These are phyloP conservation scores for Alternaria arborescens DNA, from an alignment of 2,329 filamentous ascomycete genomes.

Conservation along the genomic window DNA sequence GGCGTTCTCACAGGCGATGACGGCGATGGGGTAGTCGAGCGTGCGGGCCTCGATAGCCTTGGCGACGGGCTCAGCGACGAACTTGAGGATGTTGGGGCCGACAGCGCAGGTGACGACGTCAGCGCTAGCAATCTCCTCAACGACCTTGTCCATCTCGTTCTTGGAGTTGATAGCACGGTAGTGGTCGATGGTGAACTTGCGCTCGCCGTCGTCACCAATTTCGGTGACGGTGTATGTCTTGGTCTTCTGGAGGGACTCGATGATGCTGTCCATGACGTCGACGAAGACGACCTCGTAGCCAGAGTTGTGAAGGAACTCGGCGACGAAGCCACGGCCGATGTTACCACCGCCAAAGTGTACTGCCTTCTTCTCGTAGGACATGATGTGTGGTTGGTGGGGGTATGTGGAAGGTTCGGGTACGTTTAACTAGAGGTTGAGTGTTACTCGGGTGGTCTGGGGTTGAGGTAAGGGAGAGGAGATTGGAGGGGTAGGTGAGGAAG, in stretches of 20 bases:
- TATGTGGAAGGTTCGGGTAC: neutral
- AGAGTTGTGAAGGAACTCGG: constrained; percentile 84
- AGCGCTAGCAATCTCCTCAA: constrained; percentile 85
- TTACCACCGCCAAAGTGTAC: constrained; percentile 64
- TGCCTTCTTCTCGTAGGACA: constrained; percentile 57
- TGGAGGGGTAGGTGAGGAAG: constrained; percentile 8
- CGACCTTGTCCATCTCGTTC: constrained; percentile 78
- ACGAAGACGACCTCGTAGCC: constrained; percentile 97
- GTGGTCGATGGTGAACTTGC: constrained; percentile 85
- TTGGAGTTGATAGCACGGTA: constrained; percentile 98
- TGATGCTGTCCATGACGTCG: constrained; percentile 87
- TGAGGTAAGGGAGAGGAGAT: constrained; percentile 4
- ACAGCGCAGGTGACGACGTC: constrained; percentile 97
- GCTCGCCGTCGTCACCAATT: constrained; percentile 84
- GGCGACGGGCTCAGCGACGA: constrained; percentile 94
- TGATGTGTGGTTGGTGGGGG: constrained; percentile 29
- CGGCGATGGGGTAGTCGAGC: constrained; percentile 73
- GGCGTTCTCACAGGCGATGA: constrained; percentile 98
- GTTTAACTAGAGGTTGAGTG: constrained; percentile 15
- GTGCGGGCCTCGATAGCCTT: constrained; percentile 86
- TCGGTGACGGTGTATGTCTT: constrained; percentile 91
- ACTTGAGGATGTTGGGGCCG: constrained; percentile 93
- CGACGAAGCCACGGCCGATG: constrained; percentile 61
- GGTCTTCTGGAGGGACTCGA: constrained; percentile 77
- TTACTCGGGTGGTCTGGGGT: constrained; percentile 26